Evolutionary conservation across 2,329 filamentous ascomycete species (phyloP).

Genomic region (Verticillium isaacii): DNA sequence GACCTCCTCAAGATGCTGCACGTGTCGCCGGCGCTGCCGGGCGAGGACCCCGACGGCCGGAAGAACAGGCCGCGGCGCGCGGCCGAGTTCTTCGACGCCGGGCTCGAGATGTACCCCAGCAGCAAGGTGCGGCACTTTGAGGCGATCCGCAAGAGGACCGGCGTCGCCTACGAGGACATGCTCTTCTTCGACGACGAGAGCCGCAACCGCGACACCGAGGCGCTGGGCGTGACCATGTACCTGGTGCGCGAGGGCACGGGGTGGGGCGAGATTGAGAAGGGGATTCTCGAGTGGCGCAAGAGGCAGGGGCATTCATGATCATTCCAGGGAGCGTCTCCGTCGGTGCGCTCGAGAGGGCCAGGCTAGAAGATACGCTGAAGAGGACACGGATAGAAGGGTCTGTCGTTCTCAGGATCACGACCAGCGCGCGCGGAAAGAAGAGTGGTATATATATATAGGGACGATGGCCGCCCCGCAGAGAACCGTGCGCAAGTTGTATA

Average conservation of each 20-base stretch:
- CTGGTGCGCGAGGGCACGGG: conserved; percentile 76
- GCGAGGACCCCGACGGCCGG: conserved; percentile 13
- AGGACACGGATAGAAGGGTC: neutral
- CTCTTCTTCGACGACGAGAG: conserved; percentile 94
- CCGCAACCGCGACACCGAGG: conserved; percentile 77
- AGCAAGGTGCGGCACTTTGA: conserved; percentile 85
- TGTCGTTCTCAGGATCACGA: too few relatives aligned
- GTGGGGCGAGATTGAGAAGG: conserved; percentile 71
- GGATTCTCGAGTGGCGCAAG: conserved; percentile 76
- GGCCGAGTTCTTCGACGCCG: conserved; percentile 55
- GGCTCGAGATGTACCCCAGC: conserved; percentile 66
- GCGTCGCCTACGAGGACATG: conserved; percentile 75
- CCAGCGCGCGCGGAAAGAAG: neutral
- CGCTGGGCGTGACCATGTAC: conserved; percentile 77
- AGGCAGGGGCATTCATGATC: conserved; percentile 46
- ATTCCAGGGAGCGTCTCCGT: neutral
- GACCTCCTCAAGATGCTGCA: conserved; percentile 73
- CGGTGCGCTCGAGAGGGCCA: too few relatives aligned
- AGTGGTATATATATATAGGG: conserved; percentile 4
- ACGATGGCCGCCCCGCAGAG: neutral
- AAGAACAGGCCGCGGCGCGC: conserved; percentile 35
- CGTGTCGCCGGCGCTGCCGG: conserved; percentile 32
- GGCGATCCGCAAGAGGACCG: conserved; percentile 64
- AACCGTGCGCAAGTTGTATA: neutral
- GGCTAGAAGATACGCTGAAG: neutral